Evolutionary conservation across 352 stramenopile genomes (phyloP), one percentile per base, ranked within the genome.

Genomic region (Phytophthora nicotianae): DNA sequence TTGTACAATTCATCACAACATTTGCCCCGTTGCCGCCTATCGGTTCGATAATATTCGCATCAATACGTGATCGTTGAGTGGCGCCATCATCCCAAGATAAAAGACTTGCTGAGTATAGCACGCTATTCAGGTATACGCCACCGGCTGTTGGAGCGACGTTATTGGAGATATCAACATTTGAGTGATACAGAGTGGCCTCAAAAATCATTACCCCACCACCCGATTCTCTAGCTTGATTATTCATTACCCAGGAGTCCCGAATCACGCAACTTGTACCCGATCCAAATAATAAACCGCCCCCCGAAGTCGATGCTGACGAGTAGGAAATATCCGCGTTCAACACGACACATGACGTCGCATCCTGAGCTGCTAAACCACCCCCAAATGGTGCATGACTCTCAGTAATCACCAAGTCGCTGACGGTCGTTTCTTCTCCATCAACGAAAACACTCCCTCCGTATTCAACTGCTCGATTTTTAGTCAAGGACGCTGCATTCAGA

Each of bases 371-470:
- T 16, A 82, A 9, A 5, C 72, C 75, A 24, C 72, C 75, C 4
- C 75, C 75, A 27, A 48, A 69, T 14, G 26, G 2, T 19, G 75
- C 70, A 13, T 9, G 41, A 4, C 69, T 56, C 4, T 49, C 20
- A 0, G 24, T 43, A 19, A 82, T 27, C 1, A 35, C 23, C 17
- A 72, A 16, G 24, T 69, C 59, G 6, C 58, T 56, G 4, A 82
- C 23, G 2, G 10, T 46, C 0, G 67, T 43, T 49, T 48, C 51
- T 5, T 56, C 46, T 7, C 75, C 75, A 23, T 43, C 63, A 17
- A 78, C 40, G 42, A 76, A 84, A 20, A 79, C 10, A 0, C 63
- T 56, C 9, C 75, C 75, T 32, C 75, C 75, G 6, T 64, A 50
- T 10, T 62, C 58, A 2, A 54, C 35, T 19, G 75, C 72, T 8